Base-by-base conservation (phyloP, 208 protist genomes). In the Leptomonas seymouri region DNA sequence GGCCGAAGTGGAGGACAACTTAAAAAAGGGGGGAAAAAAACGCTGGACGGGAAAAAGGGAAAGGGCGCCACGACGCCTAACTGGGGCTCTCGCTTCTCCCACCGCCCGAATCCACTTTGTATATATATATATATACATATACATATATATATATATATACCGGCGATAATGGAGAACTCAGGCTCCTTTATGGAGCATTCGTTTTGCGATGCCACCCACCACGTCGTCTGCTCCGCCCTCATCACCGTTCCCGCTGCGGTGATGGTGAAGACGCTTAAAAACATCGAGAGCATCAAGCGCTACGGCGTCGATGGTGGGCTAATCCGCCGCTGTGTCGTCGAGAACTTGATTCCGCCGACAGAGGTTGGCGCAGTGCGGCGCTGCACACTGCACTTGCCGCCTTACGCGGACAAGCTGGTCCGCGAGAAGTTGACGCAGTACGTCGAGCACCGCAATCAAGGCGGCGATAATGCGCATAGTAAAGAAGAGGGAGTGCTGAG, bases 261-360 rank as follows among this genome's bases (percentile, higher is more conserved):
- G 1, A 71, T 82, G 14, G 69, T 51, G 5, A 59, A 51, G 21
- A 55, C 58, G 36, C 75, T 89, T 31, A 64, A 55, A 25, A 78
- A 84, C 44, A 56, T 86, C 1, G 76, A 67, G 23, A 39, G 36
- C 27, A 82, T 86, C 21, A 80, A 79, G 64, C 49, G 76, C 16
- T 86, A 82, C 53, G 81, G 78, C 61, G 27, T 34, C 31, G 53
- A 62, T 20, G 42, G 55, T 46, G 9, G 71, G 18, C 36, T 85
- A 0, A 68, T 81, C 9, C 53, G 70, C n/a, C 83, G 83, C 53
- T 85, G 83, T 34, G 58, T 87, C 14, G 45, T 86, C 31, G 86
- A 92, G 55, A 87, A 61, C 2, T 1, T 56, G n/a, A n/a, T 55
- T 2, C 49, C 44, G 3, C 54, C 74, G 3, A 60, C 71, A 15